Base-by-base conservation (phyloP, 805 yeast species). In the Starmerella potacharoeniae region DNA sequence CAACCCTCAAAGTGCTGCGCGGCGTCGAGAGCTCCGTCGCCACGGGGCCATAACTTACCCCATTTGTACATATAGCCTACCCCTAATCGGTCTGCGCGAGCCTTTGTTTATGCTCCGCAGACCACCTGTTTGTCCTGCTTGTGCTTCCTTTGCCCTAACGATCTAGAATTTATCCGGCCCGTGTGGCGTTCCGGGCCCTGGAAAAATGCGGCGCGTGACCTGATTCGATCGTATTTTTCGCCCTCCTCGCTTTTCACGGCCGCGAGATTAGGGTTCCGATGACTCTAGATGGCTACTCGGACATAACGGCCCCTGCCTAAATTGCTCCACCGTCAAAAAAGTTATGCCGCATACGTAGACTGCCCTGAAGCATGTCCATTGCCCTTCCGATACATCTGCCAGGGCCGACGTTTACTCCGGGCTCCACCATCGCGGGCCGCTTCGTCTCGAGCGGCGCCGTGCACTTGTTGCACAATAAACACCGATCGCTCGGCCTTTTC, bases 1-100 rank as follows among this genome's bases (percentile, higher is more conserved):
- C 62, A 8, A 60, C 69, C 5, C 59, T 69, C 11, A 54, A 49
- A 2, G 46, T 60, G 6, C 53, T 69, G 42, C 54, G 63, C 54
- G n/a, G 37, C 35, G 43, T 36, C 13, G 43, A 48, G 35, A 13
- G 28, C 10, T 3, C 28, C 4, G 43, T 37, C 13, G 5, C 40
- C 16, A 6, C 31, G 14, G n/a, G 16, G 8, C 30, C 7, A 6
- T 46, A 33, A 28, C 6, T 22, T 22, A 22, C 28, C 7, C 6
- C 34, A 8, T 9, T 10, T 43, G 46, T 43, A 43, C 46, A 43
- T 43, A 40, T 16, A 22, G 22, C 22, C 22, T 22, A 22, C 22
- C 22, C 22, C 3, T 22, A 22, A 22, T 22, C 22, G 22, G 22
- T 22, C 22, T 22, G 22, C 22, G 22, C 22, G 22, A 22, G 22